phyloP scores from a whole-genome alignment of 768 basidiomycete genomes.

The Pisolithus marmoratus region DNA sequence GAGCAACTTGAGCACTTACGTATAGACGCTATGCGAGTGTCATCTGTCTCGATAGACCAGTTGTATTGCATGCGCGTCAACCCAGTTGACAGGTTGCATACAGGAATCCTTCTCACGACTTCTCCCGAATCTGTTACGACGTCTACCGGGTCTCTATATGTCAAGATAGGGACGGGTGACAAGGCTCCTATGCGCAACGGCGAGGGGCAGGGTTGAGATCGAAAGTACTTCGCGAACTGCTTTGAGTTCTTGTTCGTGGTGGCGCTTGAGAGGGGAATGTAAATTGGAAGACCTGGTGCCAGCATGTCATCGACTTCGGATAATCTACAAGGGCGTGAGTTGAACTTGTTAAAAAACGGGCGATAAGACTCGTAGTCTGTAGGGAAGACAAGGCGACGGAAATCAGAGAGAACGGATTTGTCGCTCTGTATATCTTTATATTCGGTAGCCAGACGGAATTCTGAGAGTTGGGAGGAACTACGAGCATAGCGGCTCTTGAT shows the following conservation, averaged over 20 bases:
- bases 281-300: constrained; percentile 1
- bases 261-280: background rate
- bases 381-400: background rate
- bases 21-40: too few relatives aligned
- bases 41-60: too few relatives aligned
- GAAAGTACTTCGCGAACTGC: background rate
- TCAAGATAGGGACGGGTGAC: background rate
- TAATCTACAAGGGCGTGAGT: background rate
- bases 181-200: too few relatives aligned
- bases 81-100: too few relatives aligned
- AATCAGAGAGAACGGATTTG: background rate
- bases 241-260: background rate
- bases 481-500: background rate
- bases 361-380: background rate
- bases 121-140: background rate
- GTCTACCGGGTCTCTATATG: background rate
- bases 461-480: background rate
- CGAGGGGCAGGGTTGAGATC: too few relatives aligned
- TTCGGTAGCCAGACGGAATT: background rate
- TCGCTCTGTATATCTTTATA: background rate
- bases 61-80: too few relatives aligned
- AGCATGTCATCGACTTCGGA: background rate
- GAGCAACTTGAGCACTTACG: too few relatives aligned
- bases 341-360: background rate
- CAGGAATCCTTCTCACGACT: too few relatives aligned